phyloP scores from a whole-genome alignment of 2,329 filamentous ascomycete genomes.

The Volutella citrinella region DNA sequence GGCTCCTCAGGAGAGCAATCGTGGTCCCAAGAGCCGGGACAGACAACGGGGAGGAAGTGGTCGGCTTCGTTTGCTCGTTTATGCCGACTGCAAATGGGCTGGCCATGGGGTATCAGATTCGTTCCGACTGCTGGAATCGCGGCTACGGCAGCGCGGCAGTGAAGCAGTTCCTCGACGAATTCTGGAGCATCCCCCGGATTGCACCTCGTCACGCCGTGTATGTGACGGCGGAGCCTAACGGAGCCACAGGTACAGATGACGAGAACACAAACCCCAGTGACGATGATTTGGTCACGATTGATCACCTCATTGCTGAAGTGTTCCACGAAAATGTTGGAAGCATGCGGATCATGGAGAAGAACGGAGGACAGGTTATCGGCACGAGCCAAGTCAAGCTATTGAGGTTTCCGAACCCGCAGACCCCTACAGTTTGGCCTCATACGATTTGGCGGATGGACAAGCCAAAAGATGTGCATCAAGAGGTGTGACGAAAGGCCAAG shows the following conservation, averaged over 20 bases:
- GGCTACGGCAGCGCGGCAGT: conserved; percentile 1
- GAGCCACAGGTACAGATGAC: no score
- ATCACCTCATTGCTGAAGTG: conserved; percentile 1
- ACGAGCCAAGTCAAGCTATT: neutral
- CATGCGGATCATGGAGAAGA: conserved; percentile 3
- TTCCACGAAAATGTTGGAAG: conserved; percentile 1
- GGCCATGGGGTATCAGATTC: conserved; percentile 1
- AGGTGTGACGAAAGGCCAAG: no score
- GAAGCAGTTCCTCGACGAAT: conserved; percentile 6
- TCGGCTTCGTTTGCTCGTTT: conserved; percentile 1
- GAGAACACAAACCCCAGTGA: no score
- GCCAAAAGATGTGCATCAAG: neutral
- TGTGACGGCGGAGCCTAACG: no score
- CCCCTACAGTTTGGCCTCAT: conserved; percentile 2
- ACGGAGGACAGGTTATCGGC: conserved; percentile 4
- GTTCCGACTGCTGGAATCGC: neutral
- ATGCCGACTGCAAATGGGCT: neutral
- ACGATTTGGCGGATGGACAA: conserved; percentile 4
- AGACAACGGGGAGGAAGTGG: conserved; percentile 1
- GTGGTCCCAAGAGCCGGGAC: neutral
- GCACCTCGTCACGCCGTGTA: no score
- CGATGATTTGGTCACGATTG: neutral
- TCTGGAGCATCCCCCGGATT: conserved; percentile 1
- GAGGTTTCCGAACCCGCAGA: conserved; percentile 3
- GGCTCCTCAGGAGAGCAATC: conserved; percentile 4